A percentile compares a stretch with the other conserved stretches of the same genome.
Conservation (phyloP, 768 basidiomycete genomes). For the Leccinum truebloodii region DNA sequence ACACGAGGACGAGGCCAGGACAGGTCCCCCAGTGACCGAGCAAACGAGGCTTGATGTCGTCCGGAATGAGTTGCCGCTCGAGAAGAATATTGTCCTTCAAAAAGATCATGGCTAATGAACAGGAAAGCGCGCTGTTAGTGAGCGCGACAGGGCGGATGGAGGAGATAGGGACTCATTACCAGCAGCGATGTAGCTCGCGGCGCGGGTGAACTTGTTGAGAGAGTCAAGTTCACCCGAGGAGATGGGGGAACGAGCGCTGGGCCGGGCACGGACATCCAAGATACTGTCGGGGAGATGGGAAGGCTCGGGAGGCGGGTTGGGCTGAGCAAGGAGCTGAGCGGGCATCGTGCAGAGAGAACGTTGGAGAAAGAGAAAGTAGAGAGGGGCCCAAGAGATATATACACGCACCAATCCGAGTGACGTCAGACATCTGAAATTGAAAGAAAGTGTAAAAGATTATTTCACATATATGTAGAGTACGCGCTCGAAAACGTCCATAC, state of each 20-base stretch:
- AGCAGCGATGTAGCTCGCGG: constrained; percentile 71
- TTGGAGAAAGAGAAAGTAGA: not conserved
- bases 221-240: constrained; percentile 50
- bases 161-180: constrained; percentile 39
- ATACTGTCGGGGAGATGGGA: constrained; percentile 65
- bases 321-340: constrained; percentile 53
- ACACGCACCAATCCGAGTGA: not conserved
- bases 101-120: constrained; percentile 90
- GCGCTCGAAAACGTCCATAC: not conserved
- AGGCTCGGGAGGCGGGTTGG: constrained; percentile 70
- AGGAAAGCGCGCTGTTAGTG: not conserved
- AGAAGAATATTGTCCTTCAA: constrained; percentile 71
- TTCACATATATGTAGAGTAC: not conserved
- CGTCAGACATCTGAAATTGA: not conserved
- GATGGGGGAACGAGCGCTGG: constrained; percentile 49
- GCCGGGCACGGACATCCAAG: constrained; percentile 48
- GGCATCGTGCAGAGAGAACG: constrained; percentile 44
- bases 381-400: not conserved
- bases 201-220: constrained; percentile 54
- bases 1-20: constrained; percentile 70
- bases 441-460: not conserved
- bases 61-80: constrained; percentile 54
- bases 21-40: constrained; percentile 87
- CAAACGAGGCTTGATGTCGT: constrained; percentile 79
- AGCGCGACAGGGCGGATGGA: not conserved